Evolutionary conservation across 2,329 filamentous ascomycete genomes (phyloP).

Genomic region (Aspergillus hortae): DNA sequence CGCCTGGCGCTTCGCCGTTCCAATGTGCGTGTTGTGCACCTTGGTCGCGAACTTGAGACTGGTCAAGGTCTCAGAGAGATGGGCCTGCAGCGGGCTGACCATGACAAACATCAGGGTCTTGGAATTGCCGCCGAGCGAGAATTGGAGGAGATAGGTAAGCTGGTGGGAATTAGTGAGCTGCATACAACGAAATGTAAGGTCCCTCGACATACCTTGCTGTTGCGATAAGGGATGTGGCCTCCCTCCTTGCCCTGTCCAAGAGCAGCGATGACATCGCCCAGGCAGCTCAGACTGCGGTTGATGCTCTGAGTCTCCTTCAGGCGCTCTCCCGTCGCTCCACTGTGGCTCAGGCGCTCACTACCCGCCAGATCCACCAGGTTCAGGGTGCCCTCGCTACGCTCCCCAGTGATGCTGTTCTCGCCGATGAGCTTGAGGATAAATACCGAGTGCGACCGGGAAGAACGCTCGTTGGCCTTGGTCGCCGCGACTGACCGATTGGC

Average conservation of each 20-base stretch:
- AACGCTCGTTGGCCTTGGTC: conserved; percentile 95
- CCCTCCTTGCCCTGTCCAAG: conserved; percentile 77
- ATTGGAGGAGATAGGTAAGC: conserved; percentile 91
- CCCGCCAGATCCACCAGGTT: conserved; percentile 96
- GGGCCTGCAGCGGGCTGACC: conserved; percentile 86
- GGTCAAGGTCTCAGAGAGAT: conserved; percentile 88
- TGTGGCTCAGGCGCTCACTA: conserved; percentile 84
- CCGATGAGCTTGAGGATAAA: conserved; percentile 76
- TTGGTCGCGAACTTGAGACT: conserved; percentile 96
- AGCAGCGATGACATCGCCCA: conserved; percentile 91
- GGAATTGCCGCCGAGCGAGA: conserved; percentile 88
- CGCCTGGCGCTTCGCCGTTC: conserved; percentile 63
- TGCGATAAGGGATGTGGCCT: conserved; percentile 85
- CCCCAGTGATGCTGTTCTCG: conserved; percentile 69
- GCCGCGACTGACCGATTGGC: conserved; percentile 89
- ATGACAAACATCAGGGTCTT: conserved; percentile 99
- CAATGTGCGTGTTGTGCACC: conserved; percentile 84
- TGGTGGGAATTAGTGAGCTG: conserved; percentile 30
- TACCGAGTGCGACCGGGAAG: conserved; percentile 90
- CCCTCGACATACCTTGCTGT: conserved; percentile 68
- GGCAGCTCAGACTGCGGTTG: conserved; percentile 87
- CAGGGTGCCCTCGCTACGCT: conserved; percentile 85
- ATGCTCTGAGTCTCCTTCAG: conserved; percentile 96
- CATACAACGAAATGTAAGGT: neutral
- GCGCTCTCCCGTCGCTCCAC: conserved; percentile 77